phyloP scores from a whole-genome alignment of 768 basidiomycete species.

The Mycena alexandri region DNA sequence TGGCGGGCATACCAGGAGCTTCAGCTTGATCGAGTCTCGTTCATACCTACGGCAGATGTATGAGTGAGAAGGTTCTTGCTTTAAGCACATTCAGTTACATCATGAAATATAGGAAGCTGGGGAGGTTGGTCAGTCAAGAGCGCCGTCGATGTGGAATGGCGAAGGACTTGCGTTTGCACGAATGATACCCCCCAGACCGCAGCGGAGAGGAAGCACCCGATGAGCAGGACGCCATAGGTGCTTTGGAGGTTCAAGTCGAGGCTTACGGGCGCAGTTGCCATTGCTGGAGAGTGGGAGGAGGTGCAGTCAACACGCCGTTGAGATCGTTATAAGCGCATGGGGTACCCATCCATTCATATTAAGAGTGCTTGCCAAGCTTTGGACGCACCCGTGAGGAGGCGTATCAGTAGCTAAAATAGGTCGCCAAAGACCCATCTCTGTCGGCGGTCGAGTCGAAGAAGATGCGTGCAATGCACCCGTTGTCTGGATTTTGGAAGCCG shows the following conservation, averaged over 20 bases:
- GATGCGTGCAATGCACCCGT: too few relatives aligned
- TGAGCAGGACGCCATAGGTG: conserved; percentile 24
- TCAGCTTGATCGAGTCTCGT: conserved; percentile 18
- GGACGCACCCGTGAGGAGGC: too few relatives aligned
- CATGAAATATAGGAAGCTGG: conserved; percentile 24
- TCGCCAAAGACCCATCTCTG: too few relatives aligned
- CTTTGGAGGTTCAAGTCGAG: conserved; percentile 27
- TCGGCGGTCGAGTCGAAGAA: too few relatives aligned
- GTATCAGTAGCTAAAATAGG: too few relatives aligned
- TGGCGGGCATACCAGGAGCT: conserved; percentile 11
- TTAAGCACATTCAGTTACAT: background rate
- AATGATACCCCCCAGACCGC: conserved; percentile 23
- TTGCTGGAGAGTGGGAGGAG: background rate
- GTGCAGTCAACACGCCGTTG: too few relatives aligned
- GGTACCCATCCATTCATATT: too few relatives aligned
- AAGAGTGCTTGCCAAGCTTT: too few relatives aligned
- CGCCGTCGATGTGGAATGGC: background rate
- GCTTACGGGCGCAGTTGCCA: conserved; percentile 5
- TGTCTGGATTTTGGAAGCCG: too few relatives aligned
- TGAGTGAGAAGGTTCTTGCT: background rate
- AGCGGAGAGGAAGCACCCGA: conserved; percentile 26
- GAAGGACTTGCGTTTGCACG: conserved; percentile 23
- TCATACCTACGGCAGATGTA: conserved; percentile 1
- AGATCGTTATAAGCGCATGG: too few relatives aligned
- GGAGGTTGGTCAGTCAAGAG: background rate